These are phyloP conservation scores for Acmispon strigosus DNA, from an alignment of 306 rosid genomes.

Conservation along the genomic window DNA sequence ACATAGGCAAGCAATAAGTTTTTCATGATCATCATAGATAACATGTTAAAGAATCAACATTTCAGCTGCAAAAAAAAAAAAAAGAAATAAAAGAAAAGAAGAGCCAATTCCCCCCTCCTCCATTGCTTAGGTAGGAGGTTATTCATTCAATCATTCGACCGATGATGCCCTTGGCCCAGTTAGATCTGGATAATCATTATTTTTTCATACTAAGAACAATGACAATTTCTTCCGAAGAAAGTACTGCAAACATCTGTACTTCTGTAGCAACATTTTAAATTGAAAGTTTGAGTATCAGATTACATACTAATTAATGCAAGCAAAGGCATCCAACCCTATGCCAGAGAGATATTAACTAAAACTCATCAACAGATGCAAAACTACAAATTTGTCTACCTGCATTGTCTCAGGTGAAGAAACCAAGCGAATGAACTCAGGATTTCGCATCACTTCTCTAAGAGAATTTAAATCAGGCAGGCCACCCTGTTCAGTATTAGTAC, in stretches of 20 bases:
- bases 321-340: not conserved
- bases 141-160: not conserved
- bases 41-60: not conserved
- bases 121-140: conserved; percentile 7
- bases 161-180: not conserved
- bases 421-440: conserved; percentile 74
- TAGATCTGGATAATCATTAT: not conserved
- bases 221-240: not conserved
- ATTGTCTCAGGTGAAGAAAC: conserved; percentile 80
- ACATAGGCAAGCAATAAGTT: not conserved
- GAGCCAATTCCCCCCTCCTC: not conserved
- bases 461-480: conserved; percentile 70
- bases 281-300: not conserved
- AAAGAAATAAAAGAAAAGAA: not conserved
- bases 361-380: conserved; percentile 13
- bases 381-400: conserved; percentile 51
- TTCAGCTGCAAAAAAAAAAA: not conserved
- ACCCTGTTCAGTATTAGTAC: conserved; percentile 54
- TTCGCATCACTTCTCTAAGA: conserved; percentile 81
- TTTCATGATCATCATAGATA: not conserved
- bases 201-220: conserved; percentile 11
- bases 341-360: not conserved
- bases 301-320: not conserved
- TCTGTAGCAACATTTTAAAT: not conserved
- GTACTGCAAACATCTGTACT: not conserved